Conservation (phyloP, 306 rosid species). For the Dryas octopetala region DNA sequence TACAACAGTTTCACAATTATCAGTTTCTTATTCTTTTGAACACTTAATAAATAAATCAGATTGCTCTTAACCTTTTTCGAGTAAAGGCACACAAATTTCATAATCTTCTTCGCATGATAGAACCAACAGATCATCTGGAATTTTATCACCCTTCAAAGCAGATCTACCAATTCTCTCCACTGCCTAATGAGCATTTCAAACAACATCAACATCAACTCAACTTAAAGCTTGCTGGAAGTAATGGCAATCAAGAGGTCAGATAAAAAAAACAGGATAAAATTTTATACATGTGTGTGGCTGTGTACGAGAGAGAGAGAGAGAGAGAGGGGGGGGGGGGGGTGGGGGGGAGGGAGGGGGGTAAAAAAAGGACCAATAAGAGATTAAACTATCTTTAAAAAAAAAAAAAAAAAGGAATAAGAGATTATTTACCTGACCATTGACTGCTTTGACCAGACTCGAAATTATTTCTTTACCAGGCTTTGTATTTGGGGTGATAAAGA, state of each 20-base stretch:
- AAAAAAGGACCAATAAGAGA: neutral
- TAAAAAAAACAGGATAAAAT: neutral
- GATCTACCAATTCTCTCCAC: constrained; percentile 71
- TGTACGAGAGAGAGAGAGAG: neutral
- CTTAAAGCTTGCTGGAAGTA: constrained; percentile 22
- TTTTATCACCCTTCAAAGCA: constrained; percentile 45
- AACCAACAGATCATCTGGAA: constrained; percentile 72
- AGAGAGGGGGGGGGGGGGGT: too few species aligned
- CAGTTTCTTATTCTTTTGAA: neutral
- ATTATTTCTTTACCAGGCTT: constrained; percentile 80
- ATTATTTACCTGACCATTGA: constrained; percentile 67
- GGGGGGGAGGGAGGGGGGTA: too few species aligned
- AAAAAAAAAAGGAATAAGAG: neutral
- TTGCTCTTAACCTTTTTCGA: constrained; percentile 68
- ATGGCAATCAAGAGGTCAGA: constrained; percentile 12
- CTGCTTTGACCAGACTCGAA: constrained; percentile 67
- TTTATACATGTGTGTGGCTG: neutral
- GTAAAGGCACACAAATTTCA: constrained; percentile 65
- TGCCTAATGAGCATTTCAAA: constrained; percentile 43
- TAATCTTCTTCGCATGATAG: constrained; percentile 92
- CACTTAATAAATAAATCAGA: neutral
- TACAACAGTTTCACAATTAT: constrained; percentile 9
- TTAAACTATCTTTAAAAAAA: neutral
- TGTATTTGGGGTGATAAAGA: constrained; percentile 75
- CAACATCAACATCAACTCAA: constrained; percentile 1